Conservation (phyloP, 2,329 filamentous ascomycete species). For the Periconia sp. region DNA sequence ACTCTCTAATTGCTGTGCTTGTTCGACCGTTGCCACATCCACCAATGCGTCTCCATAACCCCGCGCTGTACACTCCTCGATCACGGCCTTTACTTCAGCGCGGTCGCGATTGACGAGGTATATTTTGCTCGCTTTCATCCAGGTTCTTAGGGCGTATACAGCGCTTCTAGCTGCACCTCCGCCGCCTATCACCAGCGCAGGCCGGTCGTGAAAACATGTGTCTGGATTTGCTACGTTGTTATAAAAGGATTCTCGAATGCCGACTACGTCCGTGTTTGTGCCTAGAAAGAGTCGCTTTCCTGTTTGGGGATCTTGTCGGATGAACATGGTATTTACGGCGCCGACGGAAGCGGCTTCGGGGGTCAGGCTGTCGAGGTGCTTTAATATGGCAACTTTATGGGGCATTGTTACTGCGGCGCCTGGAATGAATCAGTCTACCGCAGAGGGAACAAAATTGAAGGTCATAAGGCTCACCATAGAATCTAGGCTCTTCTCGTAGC, state of each 20-base stretch:
- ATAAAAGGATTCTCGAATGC: conserved; percentile 74
- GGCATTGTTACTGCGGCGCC: conserved; percentile 83
- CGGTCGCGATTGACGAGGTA: conserved; percentile 80
- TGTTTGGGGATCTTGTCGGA: conserved; percentile 56
- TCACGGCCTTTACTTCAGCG: conserved; percentile 69
- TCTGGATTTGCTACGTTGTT: conserved; percentile 53
- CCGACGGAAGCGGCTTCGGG: conserved; percentile 75
- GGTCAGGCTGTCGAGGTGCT: conserved; percentile 74
- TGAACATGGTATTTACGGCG: conserved; percentile 80
- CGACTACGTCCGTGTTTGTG: conserved; percentile 82
- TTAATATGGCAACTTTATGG: conserved; percentile 78
- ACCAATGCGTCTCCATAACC: conserved; percentile 67
- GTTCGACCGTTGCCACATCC: conserved; percentile 65
- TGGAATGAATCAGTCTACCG: conserved; percentile 25
- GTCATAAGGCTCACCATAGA: conserved; percentile 59
- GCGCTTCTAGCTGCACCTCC: conserved; percentile 80
- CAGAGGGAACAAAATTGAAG: background rate
- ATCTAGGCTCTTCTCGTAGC: conserved; percentile 63
- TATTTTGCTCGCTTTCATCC: conserved; percentile 70
- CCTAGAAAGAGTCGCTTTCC: conserved; percentile 66
- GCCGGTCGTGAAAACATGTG: conserved; percentile 61
- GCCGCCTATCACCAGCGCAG: conserved; percentile 76
- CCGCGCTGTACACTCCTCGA: conserved; percentile 65
- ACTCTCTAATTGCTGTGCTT: conserved; percentile 63
- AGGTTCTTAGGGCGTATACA: conserved; percentile 75